Base-by-base conservation (phyloP, 2,329 filamentous ascomycete genomes). In the Cladosporium colombiae region DNA sequence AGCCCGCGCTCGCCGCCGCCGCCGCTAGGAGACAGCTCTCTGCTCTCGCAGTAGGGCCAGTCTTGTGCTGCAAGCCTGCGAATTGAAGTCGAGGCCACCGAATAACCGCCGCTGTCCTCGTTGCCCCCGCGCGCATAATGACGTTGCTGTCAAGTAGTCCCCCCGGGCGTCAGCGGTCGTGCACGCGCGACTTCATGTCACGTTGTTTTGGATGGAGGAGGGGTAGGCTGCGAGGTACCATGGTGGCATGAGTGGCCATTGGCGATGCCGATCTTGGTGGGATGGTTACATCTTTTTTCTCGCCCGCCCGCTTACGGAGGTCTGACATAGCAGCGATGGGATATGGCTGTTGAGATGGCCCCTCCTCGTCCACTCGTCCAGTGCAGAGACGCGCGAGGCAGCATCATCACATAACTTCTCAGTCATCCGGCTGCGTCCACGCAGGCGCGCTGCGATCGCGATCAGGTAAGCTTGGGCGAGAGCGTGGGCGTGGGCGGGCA, bases 391-490 rank as follows among this genome's bases (percentile, higher is more conserved):
- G 6, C 27, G 27, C 27, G 27, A 29, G 27, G 6, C 27, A 29
- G 52, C 52, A 31, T 10, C 46, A 55, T 63, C 25, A 31, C 49
- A 63, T 63, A 63, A 63, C 40, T 16, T 23, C 50, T 63, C 61
- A 46, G 23, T 63, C 61, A 63, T 63, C 61, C 50, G 49, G 33
- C 44, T 35, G 29, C 44, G 25, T 53, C 46, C 59, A 53, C 27
- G 29, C 29, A 13, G 5, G 8, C 23, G 49, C 49, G 6, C 27
- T 31, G 18, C 50, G 61, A 63, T 63, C 61, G 61, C 50, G 61
- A 63, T 63, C 60, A 63, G 61, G 55, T 25, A 63, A 63, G 61
- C 61, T 56, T 56, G 61, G 61, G 61, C 61, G 61, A 46, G 61
- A 50, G 33, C 50, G 50, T 63, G 35, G 61, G n/a, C 35, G 35